Conservation (phyloP, 495 filamentous ascomycete genomes). For the Elasticomyces elasticus region DNA sequence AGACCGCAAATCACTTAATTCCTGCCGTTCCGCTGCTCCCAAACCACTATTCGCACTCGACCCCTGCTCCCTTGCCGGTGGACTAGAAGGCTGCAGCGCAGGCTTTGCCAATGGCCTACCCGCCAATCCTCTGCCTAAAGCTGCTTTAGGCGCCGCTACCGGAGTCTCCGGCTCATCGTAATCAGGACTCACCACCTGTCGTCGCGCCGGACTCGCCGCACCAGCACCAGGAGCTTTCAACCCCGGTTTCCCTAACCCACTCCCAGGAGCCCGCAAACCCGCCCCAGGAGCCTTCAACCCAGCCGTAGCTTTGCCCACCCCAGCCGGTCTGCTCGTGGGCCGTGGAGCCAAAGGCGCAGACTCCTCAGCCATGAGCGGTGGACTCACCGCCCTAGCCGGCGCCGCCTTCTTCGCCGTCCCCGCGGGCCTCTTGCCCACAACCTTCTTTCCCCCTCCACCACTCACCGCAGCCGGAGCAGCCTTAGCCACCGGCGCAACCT, state of each 20-base stretch:
- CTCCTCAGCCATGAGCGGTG: conserved; percentile 41
- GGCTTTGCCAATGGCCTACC: conserved; percentile 80
- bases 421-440: conserved; percentile 21
- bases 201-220: too few species aligned
- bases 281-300: background rate
- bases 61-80: conserved; percentile 33
- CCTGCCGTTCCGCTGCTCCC: conserved; percentile 72
- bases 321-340: conserved; percentile 45
- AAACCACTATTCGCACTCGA: conserved; percentile 41
- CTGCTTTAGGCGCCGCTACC: conserved; percentile 54
- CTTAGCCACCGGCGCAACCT: conserved; percentile 58
- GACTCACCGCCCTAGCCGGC: conserved; percentile 42
- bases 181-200: too few species aligned
- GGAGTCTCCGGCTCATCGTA: too few species aligned
- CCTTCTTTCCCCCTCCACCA: conserved; percentile 32
- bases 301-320: conserved; percentile 1
- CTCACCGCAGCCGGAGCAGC: conserved; percentile 34
- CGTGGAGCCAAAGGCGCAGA: conserved; percentile 46
- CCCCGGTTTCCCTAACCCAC: too few species aligned
- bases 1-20: conserved; percentile 76
- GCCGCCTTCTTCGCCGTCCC: conserved; percentile 44
- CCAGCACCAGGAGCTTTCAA: conserved; percentile 25
- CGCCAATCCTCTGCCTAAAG: conserved; percentile 61
- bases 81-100: conserved; percentile 35
- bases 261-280: too few species aligned